Evolutionary conservation across 768 basidiomycete species (phyloP).

Genomic region (Macrolepiota fuliginosa): DNA sequence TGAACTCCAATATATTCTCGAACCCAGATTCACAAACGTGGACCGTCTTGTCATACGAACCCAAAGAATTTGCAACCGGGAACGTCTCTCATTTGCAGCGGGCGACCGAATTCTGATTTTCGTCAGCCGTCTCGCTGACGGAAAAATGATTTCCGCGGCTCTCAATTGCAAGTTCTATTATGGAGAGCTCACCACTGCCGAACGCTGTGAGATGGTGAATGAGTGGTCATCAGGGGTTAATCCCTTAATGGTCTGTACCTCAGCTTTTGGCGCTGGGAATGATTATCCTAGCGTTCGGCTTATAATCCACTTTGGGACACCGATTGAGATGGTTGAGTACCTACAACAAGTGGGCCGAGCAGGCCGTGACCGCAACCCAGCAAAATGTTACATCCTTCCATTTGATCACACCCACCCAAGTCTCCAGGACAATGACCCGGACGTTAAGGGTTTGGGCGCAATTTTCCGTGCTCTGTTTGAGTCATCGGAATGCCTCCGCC

Average conservation of each 20-base stretch:
- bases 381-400: constrained; percentile 2
- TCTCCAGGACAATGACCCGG: too few species aligned
- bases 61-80: background rate
- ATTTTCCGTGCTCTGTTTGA: constrained; percentile 12
- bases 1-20: background rate
- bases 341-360: background rate
- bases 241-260: constrained; percentile 19
- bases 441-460: too few species aligned
- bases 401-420: too few species aligned
- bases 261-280: constrained; percentile 25
- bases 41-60: background rate
- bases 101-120: background rate
- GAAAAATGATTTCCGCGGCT: background rate
- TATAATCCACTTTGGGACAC: constrained; percentile 19
- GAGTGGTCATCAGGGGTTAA: constrained; percentile 14
- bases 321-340: constrained; percentile 17
- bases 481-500: constrained; percentile 1
- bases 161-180: background rate
- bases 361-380: background rate
- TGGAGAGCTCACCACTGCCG: background rate
- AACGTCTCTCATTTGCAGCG: too few species aligned
- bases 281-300: constrained; percentile 20
- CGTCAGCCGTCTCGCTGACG: background rate
- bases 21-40: background rate
- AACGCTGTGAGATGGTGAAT: background rate